Evolutionary conservation across 108 stramenopile genomes (phyloP).

Genomic region (Pseudonitzschia delicatissima): DNA sequence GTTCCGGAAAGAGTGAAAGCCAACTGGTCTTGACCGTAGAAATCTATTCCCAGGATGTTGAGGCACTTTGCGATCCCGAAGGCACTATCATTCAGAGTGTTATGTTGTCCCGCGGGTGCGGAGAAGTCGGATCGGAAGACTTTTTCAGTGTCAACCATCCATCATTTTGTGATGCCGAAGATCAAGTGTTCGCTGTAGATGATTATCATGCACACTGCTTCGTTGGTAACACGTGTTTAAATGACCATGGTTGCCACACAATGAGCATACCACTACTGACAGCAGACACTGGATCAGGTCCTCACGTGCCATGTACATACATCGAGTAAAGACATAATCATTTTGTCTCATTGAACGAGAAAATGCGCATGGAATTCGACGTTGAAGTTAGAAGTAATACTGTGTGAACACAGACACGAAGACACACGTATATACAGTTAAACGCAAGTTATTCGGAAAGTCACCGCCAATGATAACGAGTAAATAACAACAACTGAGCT

Average conservation of each 20-base stretch:
- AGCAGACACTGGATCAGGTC: neutral
- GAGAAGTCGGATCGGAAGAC: constrained; percentile 4
- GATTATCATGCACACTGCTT: constrained; percentile 5
- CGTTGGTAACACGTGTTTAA: constrained; percentile 2
- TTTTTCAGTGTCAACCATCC: neutral
- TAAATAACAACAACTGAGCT: no score
- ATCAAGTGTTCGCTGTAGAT: constrained; percentile 6
- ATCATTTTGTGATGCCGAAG: neutral
- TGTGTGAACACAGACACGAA: neutral
- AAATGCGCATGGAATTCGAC: neutral
- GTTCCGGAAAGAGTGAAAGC: constrained; percentile 6
- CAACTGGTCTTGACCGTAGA: constrained; percentile 6
- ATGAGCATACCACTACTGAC: neutral
- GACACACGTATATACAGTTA: neutral
- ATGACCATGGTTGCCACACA: neutral
- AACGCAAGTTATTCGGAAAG: no score
- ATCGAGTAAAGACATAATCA: neutral
- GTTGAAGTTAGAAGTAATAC: neutral
- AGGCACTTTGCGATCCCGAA: neutral
- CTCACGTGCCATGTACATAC: neutral
- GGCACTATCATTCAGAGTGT: constrained; percentile 9
- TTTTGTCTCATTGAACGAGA: neutral
- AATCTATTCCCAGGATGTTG: constrained; percentile 2
- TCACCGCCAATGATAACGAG: no score
- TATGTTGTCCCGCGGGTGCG: constrained; percentile 15